Conservation (phyloP, 495 filamentous ascomycete species). For the Platismatia glauca region DNA sequence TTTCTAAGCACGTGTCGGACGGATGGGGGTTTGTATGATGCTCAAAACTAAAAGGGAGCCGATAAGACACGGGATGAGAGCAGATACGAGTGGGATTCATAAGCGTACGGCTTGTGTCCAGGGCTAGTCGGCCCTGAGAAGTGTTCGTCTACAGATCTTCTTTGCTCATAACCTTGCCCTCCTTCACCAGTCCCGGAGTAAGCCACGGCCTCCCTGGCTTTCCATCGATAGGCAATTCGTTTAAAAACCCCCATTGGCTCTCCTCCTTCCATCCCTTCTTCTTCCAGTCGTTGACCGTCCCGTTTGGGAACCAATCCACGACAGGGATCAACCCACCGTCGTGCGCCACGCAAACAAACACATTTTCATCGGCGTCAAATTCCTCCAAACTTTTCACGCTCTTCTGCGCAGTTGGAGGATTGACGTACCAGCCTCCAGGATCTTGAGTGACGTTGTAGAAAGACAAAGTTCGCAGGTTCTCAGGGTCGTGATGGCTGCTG, state of each 20-base stretch:
- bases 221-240: conserved; percentile 38
- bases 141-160: not conserved
- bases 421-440: conserved; percentile 21
- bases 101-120: not conserved
- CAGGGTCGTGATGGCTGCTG: conserved; percentile 18
- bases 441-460: conserved; percentile 24
- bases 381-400: conserved; percentile 39
- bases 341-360: conserved; percentile 47
- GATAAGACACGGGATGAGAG: not conserved
- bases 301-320: conserved; percentile 43
- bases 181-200: conserved; percentile 24
- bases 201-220: conserved; percentile 21
- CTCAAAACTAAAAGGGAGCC: too few relatives aligned
- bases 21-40: too few relatives aligned
- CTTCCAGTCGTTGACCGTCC: conserved; percentile 39
- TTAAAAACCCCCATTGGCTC: conserved; percentile 46
- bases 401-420: conserved; percentile 24
- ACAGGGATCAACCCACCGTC: conserved; percentile 39
- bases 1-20: too few relatives aligned
- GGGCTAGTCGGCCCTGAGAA: not conserved
- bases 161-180: conserved; percentile 18
- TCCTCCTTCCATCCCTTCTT: conserved; percentile 43
- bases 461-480: conserved; percentile 18
- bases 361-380: conserved; percentile 42
- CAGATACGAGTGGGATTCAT: not conserved